Evolutionary conservation across 768 basidiomycete genomes (phyloP), one percentile per base, ranked within the genome.

Genomic region (Leccinum sublutescens): DNA sequence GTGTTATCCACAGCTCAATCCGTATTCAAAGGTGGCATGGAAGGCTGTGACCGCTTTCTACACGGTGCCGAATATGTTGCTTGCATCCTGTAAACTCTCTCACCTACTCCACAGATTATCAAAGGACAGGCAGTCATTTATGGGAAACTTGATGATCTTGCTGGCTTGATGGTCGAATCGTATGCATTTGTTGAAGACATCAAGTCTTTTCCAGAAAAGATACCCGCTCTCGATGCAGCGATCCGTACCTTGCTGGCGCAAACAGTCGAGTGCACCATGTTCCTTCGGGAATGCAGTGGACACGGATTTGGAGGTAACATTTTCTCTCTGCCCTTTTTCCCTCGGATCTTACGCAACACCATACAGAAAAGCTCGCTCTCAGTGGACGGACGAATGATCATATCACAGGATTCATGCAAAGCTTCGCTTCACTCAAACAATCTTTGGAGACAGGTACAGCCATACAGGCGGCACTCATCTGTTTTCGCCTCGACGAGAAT

Each of bases 261-360:
- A 50, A 76, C 75, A 0, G 65, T 74, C 6, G 76, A 77, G 63
- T 76, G 75, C 31, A 69, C 61, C 15, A 65, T 77, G 55, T 76
- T 76, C 54, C 62, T 76, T 52, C 75, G 67, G 7, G 76, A 76
- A 55, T 76, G 71, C 47, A 68, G 65, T 52, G 74, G 74, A 0
- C 62, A 69, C 52, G 74, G 76, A 8, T 76, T 77, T 47, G 65
- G 65, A 62, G 59, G 76, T 77, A 60, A n/a, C 50, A 25, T 45
- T 7, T 23, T 36, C 8, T 54, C n/a, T 55, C 15, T 2, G 2
- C 7, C 4, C 3, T 11, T 38, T 11, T 19, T 29, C n/a, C 14
- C 56, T 15, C 9, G 29, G 52, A 52, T 55, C 60, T 71, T n/a
- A 66, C 6, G 8, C 14, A 36, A 5, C 2, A 5, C 5, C 23